Conservation (phyloP, 768 basidiomycete species). For the Cubamyces lactineus region DNA sequence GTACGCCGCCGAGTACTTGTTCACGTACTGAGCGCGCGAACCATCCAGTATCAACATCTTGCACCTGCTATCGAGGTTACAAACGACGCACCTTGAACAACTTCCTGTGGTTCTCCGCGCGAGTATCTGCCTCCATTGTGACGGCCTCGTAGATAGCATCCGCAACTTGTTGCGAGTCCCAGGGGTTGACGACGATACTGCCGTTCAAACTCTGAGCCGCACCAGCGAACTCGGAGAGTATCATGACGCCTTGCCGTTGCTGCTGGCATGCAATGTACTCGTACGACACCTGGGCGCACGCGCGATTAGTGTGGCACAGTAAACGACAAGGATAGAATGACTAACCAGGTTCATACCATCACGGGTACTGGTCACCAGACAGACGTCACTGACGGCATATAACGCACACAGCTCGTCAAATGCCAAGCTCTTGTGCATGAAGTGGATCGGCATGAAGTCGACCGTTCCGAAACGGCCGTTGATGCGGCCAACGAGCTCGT, state of each 20-base stretch:
- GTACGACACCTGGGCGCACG: conserved; percentile 79
- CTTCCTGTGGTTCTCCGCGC: conserved; percentile 94
- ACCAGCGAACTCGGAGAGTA: conserved; percentile 97
- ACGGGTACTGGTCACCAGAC: conserved; percentile 90
- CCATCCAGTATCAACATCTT: no score
- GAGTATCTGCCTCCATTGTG: conserved; percentile 78
- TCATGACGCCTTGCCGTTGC: conserved; percentile 92
- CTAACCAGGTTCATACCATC: conserved; percentile 99
- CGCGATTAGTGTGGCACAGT: conserved; percentile 2
- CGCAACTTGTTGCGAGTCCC: conserved; percentile 98
- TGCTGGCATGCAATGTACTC: conserved; percentile 98
- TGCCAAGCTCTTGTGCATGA: conserved; percentile 93
- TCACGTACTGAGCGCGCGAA: conserved; percentile 61
- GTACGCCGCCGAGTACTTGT: conserved; percentile 91
- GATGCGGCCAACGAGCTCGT: conserved; percentile 97
- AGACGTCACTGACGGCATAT: conserved; percentile 95
- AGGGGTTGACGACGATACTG: conserved; percentile 96
- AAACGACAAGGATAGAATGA: conserved; percentile 34
- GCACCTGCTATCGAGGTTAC: no score
- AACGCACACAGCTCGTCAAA: conserved; percentile 98
- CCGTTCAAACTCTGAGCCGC: conserved; percentile 97
- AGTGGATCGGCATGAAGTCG: conserved; percentile 99
- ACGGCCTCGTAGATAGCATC: conserved; percentile 97
- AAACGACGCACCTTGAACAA: conserved; percentile 70
- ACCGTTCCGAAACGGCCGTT: conserved; percentile 99